Conservation (phyloP, 2,329 filamentous ascomycete genomes). For the Plenodomus biglobosus region DNA sequence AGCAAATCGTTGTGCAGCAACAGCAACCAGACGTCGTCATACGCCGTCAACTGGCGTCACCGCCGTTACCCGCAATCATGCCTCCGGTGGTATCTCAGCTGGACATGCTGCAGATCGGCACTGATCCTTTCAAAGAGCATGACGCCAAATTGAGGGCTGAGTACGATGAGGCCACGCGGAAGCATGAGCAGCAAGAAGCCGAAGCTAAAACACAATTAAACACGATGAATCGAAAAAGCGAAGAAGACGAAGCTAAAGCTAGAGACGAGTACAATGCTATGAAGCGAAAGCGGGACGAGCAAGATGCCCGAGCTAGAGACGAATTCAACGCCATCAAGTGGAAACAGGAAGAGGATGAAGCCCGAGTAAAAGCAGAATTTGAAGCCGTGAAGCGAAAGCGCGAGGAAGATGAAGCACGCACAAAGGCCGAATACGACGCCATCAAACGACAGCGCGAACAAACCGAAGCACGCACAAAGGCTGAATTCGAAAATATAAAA, state of each 20-base stretch:
- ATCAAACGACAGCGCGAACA: not conserved
- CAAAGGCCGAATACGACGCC: not conserved
- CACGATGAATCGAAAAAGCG: too few species aligned
- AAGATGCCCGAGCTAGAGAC: not conserved
- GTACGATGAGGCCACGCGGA: not conserved
- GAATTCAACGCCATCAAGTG: not conserved
- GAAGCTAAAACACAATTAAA: not conserved
- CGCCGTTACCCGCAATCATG: not conserved
- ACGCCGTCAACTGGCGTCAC: not conserved
- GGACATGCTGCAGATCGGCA: not conserved
- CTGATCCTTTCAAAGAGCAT: not conserved
- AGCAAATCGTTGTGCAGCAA: not conserved
- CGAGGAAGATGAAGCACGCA: not conserved
- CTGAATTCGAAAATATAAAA: not conserved
- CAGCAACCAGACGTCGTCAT: not conserved
- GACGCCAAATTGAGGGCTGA: not conserved
- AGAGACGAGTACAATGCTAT: too few species aligned
- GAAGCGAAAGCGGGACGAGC: not conserved
- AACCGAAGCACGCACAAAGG: not conserved
- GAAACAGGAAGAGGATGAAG: not conserved
- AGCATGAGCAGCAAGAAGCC: not conserved
- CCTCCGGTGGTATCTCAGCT: not conserved
- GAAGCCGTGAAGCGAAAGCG: not conserved
- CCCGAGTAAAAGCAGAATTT: not conserved
- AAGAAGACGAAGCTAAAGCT: too few species aligned